Conservation (phyloP, 2,329 filamentous ascomycete species). For the Fusarium liriodendri region DNA sequence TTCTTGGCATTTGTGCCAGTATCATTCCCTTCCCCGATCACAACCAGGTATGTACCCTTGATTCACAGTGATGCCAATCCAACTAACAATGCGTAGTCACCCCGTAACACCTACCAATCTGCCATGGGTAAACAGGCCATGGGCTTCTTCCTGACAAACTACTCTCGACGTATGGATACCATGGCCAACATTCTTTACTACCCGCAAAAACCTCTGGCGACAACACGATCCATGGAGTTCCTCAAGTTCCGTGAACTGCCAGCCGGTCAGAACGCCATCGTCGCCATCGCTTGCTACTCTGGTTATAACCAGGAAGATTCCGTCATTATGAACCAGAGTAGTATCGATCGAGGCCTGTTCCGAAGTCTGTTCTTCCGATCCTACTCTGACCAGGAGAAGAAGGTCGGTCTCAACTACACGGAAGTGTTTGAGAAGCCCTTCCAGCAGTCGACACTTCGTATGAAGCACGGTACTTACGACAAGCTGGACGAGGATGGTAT, state of each 20-base stretch:
- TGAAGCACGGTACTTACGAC: constrained; percentile 96
- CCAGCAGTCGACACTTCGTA: constrained; percentile 85
- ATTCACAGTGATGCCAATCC: not conserved
- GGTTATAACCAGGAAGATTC: constrained; percentile 99
- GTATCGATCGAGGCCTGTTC: constrained; percentile 97
- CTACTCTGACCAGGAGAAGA: constrained; percentile 97
- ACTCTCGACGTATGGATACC: constrained; percentile 96
- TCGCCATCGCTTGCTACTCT: constrained; percentile 96
- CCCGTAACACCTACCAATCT: constrained; percentile 98
- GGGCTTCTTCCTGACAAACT: constrained; percentile 99
- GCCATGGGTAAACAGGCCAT: constrained; percentile 99
- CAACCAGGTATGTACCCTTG: constrained; percentile 74
- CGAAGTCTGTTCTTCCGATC: constrained; percentile 97
- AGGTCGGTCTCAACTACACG: constrained; percentile 90
- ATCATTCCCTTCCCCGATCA: constrained; percentile 99
- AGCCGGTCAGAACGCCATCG: constrained; percentile 97
- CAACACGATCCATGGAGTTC: constrained; percentile 98
- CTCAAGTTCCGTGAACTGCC: constrained; percentile 97
- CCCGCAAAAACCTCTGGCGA: constrained; percentile 95
- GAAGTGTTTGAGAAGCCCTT: constrained; percentile 97
- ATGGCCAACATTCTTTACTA: constrained; percentile 99
- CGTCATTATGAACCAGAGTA: constrained; percentile 99
- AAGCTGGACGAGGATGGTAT: constrained; percentile 98
- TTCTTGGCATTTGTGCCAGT: constrained; percentile 96
- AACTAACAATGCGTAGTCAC: constrained; percentile 69